Conservation (phyloP, 2,329 filamentous ascomycete genomes). For the Xylariaceae sp. region DNA sequence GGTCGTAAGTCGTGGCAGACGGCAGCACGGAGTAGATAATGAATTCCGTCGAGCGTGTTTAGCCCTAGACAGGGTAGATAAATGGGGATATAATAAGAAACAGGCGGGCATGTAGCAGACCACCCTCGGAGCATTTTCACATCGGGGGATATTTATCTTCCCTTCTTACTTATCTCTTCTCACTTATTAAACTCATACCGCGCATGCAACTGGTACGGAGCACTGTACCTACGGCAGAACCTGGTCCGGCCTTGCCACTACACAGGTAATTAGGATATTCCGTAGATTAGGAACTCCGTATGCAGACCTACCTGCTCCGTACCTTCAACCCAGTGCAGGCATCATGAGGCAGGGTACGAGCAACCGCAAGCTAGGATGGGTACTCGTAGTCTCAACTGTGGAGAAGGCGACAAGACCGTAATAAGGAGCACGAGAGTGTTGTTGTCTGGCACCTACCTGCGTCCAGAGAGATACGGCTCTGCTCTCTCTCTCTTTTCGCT, state of each 20-base stretch:
- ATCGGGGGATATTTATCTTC: slow-evolving; percentile 23
- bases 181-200: slow-evolving; percentile 1
- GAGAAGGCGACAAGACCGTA: slow-evolving; percentile 21
- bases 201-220: slow-evolving; percentile 13
- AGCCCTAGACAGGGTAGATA: slow-evolving; percentile 16
- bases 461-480: background rate
- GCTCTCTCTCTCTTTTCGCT: background rate
- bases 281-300: no score
- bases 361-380: slow-evolving; percentile 13
- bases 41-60: background rate
- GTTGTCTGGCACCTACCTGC: slow-evolving; percentile 21
- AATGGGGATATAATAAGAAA: slow-evolving; percentile 23
- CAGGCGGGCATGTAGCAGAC: slow-evolving; percentile 20
- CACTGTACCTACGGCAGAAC: background rate
- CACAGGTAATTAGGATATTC: slow-evolving; percentile 11
- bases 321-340: no score
- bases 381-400: slow-evolving; percentile 25
- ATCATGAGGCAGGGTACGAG: slow-evolving; percentile 19
- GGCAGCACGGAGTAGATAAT: background rate
- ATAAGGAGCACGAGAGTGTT: slow-evolving; percentile 14
- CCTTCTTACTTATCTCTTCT: background rate
- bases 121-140: slow-evolving; percentile 26
- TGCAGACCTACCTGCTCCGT: no score
- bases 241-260: slow-evolving; percentile 13
- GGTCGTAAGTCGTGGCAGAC: no score